phyloP scores from a whole-genome alignment of 345 rosid genomes.

The Tarenaya hassleriana region DNA sequence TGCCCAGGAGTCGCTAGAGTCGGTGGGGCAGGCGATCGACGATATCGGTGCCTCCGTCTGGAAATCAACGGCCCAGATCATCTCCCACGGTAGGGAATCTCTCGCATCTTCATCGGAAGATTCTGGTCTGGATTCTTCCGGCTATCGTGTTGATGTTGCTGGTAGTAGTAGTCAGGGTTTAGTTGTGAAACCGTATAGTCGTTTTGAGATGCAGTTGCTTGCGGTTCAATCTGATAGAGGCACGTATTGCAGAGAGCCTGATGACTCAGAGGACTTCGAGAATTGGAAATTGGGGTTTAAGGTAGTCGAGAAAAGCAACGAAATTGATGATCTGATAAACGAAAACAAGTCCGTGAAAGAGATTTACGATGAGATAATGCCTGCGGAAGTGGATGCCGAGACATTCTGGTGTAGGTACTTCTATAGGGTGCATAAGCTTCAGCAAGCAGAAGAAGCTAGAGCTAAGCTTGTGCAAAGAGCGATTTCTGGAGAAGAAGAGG shows the following conservation, averaged over 20 bases:
- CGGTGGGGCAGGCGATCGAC: slow-evolving; percentile 76
- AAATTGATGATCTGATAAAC: slow-evolving; percentile 32
- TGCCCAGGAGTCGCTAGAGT: too few species aligned
- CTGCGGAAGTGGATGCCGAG: too few species aligned
- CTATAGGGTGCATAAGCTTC: slow-evolving; percentile 38
- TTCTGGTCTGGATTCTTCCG: slow-evolving; percentile 26
- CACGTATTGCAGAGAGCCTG: slow-evolving; percentile 51
- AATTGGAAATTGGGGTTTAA: too few species aligned
- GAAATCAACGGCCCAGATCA: slow-evolving; percentile 37
- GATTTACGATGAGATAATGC: too few species aligned
- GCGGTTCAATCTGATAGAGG: slow-evolving; percentile 41
- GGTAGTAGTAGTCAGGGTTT: slow-evolving; percentile 11
- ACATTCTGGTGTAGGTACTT: slow-evolving; percentile 53
- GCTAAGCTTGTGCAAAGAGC: slow-evolving; percentile 48
- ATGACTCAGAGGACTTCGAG: slow-evolving; percentile 41
- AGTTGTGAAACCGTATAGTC: slow-evolving; percentile 42
- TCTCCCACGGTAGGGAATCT: slow-evolving; percentile 57
- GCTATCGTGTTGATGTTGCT: not conserved
- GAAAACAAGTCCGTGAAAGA: slow-evolving; percentile 31
- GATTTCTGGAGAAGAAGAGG: slow-evolving; percentile 46
- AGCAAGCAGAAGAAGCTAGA: slow-evolving; percentile 49
- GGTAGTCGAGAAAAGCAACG: slow-evolving; percentile 34
- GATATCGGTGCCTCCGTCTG: too few species aligned
- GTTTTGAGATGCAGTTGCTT: slow-evolving; percentile 60
- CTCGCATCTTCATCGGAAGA: slow-evolving; percentile 26